Conservation (phyloP, 176 grass and related monocot genomes). For the Musa schizocarpa region DNA sequence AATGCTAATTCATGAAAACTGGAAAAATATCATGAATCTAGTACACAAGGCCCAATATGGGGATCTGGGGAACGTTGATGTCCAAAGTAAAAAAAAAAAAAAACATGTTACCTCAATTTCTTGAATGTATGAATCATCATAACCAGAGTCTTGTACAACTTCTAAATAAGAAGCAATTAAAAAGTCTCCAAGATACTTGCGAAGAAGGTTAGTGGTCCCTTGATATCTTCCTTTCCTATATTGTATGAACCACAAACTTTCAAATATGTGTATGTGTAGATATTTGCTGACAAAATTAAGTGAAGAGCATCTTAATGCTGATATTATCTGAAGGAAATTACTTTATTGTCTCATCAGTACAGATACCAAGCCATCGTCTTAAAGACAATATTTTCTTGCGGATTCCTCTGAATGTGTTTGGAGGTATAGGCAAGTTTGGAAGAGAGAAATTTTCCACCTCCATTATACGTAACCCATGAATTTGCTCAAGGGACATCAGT, state of each 20-base stretch:
- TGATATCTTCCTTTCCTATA: constrained; percentile 77
- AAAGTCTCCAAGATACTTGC: constrained; percentile 92
- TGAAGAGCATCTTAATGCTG: neutral
- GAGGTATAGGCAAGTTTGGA: constrained; percentile 52
- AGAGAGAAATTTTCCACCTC: constrained; percentile 51
- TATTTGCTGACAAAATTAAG: constrained; percentile 7
- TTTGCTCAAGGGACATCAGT: constrained; percentile 51
- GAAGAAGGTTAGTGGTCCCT: constrained; percentile 53
- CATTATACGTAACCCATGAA: constrained; percentile 31
- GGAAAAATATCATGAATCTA: no score
- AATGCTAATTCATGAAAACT: no score
- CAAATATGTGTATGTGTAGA: neutral
- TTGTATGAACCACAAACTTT: constrained; percentile 23
- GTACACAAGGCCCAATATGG: no score
- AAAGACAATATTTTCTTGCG: constrained; percentile 67
- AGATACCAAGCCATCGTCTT: constrained; percentile 77
- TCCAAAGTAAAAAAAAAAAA: neutral
- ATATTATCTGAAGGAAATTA: constrained; percentile 31
- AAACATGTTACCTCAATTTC: constrained; percentile 66
- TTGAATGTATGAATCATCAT: constrained; percentile 57
- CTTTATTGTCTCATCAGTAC: constrained; percentile 69
- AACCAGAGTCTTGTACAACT: constrained; percentile 56
- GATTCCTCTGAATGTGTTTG: constrained; percentile 77
- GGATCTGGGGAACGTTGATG: neutral
- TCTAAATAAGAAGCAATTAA: constrained; percentile 80